These are phyloP conservation scores for Gentiana macrophylla DNA, from an alignment of 257 asterid genomes.

Conservation along the genomic window DNA sequence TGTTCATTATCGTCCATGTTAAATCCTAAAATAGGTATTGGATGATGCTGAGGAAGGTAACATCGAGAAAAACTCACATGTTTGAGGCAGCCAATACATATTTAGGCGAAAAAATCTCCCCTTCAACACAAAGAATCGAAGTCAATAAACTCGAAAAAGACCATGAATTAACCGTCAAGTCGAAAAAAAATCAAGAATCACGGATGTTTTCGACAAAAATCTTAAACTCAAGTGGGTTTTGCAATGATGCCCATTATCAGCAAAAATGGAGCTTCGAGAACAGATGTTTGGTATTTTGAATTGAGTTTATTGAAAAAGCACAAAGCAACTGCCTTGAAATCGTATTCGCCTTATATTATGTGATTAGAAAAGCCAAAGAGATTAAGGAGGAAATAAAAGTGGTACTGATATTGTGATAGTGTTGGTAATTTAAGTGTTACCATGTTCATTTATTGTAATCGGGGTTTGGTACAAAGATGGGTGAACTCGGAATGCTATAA, in stretches of 20 bases:
- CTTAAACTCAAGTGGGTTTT: conserved; percentile 39
- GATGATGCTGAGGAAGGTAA: too few relatives aligned
- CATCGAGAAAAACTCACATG: conserved; percentile 27
- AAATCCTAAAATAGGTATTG: too few relatives aligned
- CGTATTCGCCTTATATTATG: conserved; percentile 26
- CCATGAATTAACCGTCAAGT: conserved; percentile 32
- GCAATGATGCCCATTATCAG: conserved; percentile 24
- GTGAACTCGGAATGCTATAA: too few relatives aligned
- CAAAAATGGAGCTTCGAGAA: conserved; percentile 4
- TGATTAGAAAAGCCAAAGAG: conserved; percentile 37
- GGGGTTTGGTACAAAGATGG: too few relatives aligned
- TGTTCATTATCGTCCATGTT: too few relatives aligned
- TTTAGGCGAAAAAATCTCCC: conserved; percentile 40
- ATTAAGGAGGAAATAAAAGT: conserved; percentile 34
- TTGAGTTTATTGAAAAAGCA: conserved; percentile 47
- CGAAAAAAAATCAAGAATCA: conserved; percentile 50
- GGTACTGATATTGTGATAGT: conserved; percentile 11
- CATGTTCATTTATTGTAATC: too few relatives aligned
- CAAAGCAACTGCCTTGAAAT: conserved; percentile 32
- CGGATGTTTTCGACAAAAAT: conserved; percentile 19
- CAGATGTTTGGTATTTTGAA: conserved; percentile 42
- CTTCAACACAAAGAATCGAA: conserved; percentile 42
- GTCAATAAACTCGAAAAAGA: conserved; percentile 49
- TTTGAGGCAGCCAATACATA: conserved; percentile 45
- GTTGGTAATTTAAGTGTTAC: too few relatives aligned